Evolutionary conservation across 2,329 filamentous ascomycete species (phyloP).

Genomic region (Aspergillus costaricaensis): DNA sequence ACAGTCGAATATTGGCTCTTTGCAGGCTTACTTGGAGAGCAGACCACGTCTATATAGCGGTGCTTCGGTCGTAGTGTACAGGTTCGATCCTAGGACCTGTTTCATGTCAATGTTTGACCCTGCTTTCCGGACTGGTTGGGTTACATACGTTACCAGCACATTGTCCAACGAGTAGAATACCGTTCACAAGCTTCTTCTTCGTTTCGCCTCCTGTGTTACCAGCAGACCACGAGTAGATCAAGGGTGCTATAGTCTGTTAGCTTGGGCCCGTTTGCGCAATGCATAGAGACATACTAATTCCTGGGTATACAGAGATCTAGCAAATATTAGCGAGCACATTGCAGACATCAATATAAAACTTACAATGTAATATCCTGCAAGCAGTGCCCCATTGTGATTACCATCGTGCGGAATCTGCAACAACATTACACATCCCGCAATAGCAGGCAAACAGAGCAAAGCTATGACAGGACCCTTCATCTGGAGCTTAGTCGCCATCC

Average conservation of each 20-base stretch:
- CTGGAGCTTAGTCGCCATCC: constrained; percentile 56
- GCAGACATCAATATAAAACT: neutral
- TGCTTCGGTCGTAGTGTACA: constrained; percentile 64
- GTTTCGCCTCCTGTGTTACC: constrained; percentile 66
- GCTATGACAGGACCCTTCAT: constrained; percentile 59
- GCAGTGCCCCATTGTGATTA: constrained; percentile 52
- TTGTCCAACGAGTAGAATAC: constrained; percentile 65
- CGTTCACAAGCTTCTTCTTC: constrained; percentile 68
- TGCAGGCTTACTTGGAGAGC: constrained; percentile 51
- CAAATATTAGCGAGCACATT: neutral
- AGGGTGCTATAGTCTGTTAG: constrained; percentile 51
- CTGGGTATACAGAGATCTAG: constrained; percentile 61
- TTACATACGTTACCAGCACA: constrained; percentile 60
- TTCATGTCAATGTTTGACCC: neutral
- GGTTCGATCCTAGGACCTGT: constrained; percentile 62
- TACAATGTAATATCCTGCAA: constrained; percentile 59
- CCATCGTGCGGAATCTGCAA: constrained; percentile 51
- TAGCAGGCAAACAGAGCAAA: constrained; percentile 58
- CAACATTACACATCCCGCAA: constrained; percentile 58
- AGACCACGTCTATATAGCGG: constrained; percentile 62
- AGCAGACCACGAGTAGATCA: constrained; percentile 71
- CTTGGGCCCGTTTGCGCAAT: neutral
- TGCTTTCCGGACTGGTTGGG: neutral
- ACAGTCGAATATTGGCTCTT: neutral
- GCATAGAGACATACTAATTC: constrained; percentile 47